phyloP scores from a whole-genome alignment of 2,329 filamentous ascomycete genomes.

The Clonostachys sp. region DNA sequence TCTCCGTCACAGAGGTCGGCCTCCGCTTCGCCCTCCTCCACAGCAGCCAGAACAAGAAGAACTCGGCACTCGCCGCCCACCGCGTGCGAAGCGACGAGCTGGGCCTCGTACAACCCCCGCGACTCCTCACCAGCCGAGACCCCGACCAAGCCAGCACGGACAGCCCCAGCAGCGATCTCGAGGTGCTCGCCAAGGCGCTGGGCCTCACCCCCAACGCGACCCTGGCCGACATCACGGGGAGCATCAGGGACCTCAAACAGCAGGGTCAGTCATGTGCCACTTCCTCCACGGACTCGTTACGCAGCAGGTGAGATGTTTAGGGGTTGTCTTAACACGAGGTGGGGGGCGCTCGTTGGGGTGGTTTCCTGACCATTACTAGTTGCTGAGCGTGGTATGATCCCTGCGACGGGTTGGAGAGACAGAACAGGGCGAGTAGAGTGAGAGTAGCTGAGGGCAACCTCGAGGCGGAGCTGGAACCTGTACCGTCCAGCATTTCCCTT shows the following conservation, averaged over 20 bases:
- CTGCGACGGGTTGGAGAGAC: too few species aligned
- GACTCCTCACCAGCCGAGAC: not conserved
- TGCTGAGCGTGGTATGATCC: too few species aligned
- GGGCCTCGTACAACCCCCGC: slow-evolving; percentile 4
- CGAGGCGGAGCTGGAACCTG: too few species aligned
- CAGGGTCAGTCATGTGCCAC: slow-evolving; percentile 5
- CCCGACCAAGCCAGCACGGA: not conserved
- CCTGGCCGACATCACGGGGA: slow-evolving; percentile 23
- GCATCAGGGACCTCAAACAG: slow-evolving; percentile 20
- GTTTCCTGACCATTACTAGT: too few species aligned
- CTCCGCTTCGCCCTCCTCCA: slow-evolving; percentile 75
- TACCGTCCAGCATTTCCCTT: too few species aligned
- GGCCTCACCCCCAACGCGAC: slow-evolving; percentile 25
- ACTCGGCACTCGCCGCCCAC: slow-evolving; percentile 7
- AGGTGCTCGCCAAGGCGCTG: slow-evolving; percentile 24
- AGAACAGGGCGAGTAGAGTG: too few species aligned
- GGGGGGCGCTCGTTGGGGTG: too few species aligned
- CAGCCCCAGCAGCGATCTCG: slow-evolving; percentile 17
- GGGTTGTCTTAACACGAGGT: too few species aligned
- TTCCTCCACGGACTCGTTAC: slow-evolving; percentile 3
- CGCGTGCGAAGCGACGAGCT: too few species aligned
- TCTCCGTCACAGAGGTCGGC: slow-evolving; percentile 86
- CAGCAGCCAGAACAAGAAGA: slow-evolving; percentile 14
- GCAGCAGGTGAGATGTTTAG: too few species aligned
- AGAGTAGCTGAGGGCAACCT: too few species aligned